Percentiles rank a stretch among this genome's conserved stretches.
Evolutionary conservation across 2,329 filamentous ascomycete genomes (phyloP).

Genomic region (Chaetoscypha palmicola): DNA sequence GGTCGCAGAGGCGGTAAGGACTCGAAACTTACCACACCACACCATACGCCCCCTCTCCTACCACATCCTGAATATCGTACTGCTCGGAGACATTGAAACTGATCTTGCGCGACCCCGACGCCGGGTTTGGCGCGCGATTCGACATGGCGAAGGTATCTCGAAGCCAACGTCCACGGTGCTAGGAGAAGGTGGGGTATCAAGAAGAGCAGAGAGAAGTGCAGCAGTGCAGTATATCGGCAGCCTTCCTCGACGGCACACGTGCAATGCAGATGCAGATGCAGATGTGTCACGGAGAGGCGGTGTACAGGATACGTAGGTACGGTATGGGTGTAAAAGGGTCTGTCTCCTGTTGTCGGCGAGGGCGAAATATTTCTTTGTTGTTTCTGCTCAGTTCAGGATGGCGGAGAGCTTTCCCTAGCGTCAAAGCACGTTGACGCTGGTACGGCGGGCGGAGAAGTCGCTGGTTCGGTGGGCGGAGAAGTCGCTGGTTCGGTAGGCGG

Average conservation of each 20-base stretch:
- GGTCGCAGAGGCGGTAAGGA: slow-evolving; percentile 1
- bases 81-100: slow-evolving; percentile 99
- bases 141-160: slow-evolving; percentile 26
- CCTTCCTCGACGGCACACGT: background rate
- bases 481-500: no score
- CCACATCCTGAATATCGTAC: slow-evolving; percentile 99
- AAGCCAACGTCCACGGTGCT: background rate
- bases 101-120: slow-evolving; percentile 79
- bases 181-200: background rate
- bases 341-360: no score
- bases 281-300: background rate
- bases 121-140: slow-evolving; percentile 42
- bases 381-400: no score
- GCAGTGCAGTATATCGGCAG: slow-evolving; percentile 7
- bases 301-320: background rate
- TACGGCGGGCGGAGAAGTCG: no score
- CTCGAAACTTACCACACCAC: slow-evolving; percentile 75
- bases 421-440: no score
- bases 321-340: no score
- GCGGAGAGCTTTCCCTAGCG: no score
- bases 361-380: no score
- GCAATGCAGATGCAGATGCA: background rate
- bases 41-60: slow-evolving; percentile 96
- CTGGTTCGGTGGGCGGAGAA: no score
- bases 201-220: slow-evolving; percentile 2